phyloP scores from a whole-genome alignment of 768 basidiomycete genomes.

The Saitozyma podzolica region DNA sequence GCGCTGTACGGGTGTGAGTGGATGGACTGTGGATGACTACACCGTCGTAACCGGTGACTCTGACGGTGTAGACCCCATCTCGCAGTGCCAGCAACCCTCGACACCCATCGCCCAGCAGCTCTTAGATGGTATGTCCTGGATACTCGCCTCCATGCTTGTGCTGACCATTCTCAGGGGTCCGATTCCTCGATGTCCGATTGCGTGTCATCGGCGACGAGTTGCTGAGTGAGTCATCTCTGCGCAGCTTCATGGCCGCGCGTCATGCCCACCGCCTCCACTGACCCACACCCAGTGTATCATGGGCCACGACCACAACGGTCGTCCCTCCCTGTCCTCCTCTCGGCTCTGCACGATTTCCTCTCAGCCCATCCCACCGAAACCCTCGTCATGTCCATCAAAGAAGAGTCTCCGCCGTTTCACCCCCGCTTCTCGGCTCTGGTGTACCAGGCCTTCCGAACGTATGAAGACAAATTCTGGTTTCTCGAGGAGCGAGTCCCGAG shows the following conservation, averaged over 20 bases:
- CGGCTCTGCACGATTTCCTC: conserved; percentile 66
- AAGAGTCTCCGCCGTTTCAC: conserved; percentile 67
- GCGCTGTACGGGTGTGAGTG: conserved; percentile 27
- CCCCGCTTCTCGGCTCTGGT: conserved; percentile 66
- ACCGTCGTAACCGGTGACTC: neutral
- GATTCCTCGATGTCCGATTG: conserved; percentile 78
- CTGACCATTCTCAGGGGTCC: conserved; percentile 38
- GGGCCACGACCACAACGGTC: conserved; percentile 71
- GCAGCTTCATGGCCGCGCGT: neutral
- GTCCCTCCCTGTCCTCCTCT: conserved; percentile 67
- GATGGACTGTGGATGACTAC: neutral
- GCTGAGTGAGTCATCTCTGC: conserved; percentile 49
- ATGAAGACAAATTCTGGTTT: conserved; percentile 66
- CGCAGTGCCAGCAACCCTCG: conserved; percentile 74
- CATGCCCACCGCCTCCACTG: neutral
- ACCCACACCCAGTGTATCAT: conserved; percentile 63
- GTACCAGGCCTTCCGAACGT: conserved; percentile 61
- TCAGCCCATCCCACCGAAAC: conserved; percentile 67
- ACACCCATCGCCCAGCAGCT: conserved; percentile 71
- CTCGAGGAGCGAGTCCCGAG: conserved; percentile 75
- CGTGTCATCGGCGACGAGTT: conserved; percentile 65
- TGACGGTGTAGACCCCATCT: conserved; percentile 55
- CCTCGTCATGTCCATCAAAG: conserved; percentile 82
- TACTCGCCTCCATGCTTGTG: neutral
- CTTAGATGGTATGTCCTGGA: conserved; percentile 59